Evolutionary conservation across 176 grass and related monocot genomes (phyloP), one percentile per base, ranked within the genome.

Genomic region (Areca catechu): DNA sequence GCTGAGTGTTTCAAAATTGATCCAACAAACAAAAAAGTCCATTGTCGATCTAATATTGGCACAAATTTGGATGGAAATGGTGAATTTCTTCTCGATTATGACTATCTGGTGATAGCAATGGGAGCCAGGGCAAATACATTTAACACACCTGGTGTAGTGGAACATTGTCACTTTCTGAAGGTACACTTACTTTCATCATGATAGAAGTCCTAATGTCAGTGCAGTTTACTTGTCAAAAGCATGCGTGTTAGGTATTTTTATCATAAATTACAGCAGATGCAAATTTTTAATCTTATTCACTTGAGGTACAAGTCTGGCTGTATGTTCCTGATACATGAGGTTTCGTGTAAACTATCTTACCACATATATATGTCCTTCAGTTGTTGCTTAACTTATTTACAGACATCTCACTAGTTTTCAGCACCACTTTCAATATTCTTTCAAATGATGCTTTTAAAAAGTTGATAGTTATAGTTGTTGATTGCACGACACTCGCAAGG

Each of bases 1-100:
- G 92, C 86, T 19, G 92, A 97, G 68, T 97, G 86, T 56, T 91
- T 97, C 69, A 90, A 97, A 58, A 91, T 97, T 24, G 92, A 97
- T 50, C 43, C 86, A 56, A 55, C 20, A 7, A 81, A 60, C 58
- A 96, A 91, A 60, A 83, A 54, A 58, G 49, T 91, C 6, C 71
- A 91, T 71, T 91, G 92, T 3, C 59, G 78, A 20, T 82, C 83
- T 58, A 61, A 80, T 55, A 50, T 85, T 4, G 92, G 86, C 12
- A 91, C 92, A 16, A 97, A 84, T 73, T 69, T 84, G 51, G 82
- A 90, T 51, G 92, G 92, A 22, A 87, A 79, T 24, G 92, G 86
- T 22, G 92, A 97, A 70, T 97, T 96, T 77, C 58, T 79, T 65
- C 57, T 97, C 24, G 75, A 90, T 61, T 97, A 88, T 73, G 92